Percentiles rank a stretch among this genome's conserved stretches.
Evolutionary conservation across 2,329 filamentous ascomycete species (phyloP).

Genomic region (Penicillium sp.): DNA sequence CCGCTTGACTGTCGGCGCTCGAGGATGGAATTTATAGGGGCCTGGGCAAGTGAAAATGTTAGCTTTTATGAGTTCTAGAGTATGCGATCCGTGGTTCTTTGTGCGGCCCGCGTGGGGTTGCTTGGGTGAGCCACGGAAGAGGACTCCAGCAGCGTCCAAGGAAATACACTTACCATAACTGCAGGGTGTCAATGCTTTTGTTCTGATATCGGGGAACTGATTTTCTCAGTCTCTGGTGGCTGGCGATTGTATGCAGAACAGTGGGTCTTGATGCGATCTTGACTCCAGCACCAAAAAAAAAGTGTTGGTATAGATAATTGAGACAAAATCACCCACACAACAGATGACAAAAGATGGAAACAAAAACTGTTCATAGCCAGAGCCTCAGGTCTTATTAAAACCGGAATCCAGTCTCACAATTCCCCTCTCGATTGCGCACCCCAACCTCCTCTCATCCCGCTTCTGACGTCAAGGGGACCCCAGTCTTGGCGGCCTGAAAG

Average conservation of each 20-base stretch:
- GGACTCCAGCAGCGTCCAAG: background rate
- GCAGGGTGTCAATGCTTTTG: background rate
- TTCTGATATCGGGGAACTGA: constrained; percentile 1
- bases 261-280: constrained; percentile 6
- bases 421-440: constrained; percentile 4
- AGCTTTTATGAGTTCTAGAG: background rate
- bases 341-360: background rate
- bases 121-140: constrained; percentile 2
- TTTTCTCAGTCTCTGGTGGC: background rate
- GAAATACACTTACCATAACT: constrained; percentile 10
- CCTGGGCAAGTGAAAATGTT: constrained; percentile 12
- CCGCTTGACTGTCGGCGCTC: constrained; percentile 23
- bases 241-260: constrained; percentile 3
- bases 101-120: background rate
- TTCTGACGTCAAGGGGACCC: constrained; percentile 23
- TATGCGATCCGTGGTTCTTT: constrained; percentile 13
- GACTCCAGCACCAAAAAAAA: background rate
- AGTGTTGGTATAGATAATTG: background rate
- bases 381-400: constrained; percentile 6
- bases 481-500: constrained; percentile 15
- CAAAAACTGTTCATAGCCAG: background rate
- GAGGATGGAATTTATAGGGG: constrained; percentile 20
- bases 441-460: constrained; percentile 19
- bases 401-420: background rate
- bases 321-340: background rate